These are phyloP conservation scores for Monilinia aucupariae DNA, from an alignment of 2,329 filamentous ascomycete genomes.

Conservation along the genomic window DNA sequence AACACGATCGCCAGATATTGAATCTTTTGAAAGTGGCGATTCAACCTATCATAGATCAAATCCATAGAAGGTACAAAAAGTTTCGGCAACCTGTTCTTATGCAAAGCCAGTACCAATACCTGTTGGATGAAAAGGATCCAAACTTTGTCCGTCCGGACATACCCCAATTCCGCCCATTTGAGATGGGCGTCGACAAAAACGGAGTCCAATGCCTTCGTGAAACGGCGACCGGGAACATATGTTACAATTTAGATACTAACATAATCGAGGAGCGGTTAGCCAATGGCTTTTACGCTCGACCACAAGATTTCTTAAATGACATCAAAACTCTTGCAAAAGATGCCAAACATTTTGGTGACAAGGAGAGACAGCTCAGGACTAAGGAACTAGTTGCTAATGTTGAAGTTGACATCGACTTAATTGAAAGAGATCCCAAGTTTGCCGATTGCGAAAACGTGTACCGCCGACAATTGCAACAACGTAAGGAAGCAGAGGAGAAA, in stretches of 20 bases:
- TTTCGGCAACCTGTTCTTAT: conserved; percentile 79
- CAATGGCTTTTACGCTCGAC: conserved; percentile 91
- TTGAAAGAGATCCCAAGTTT: conserved; percentile 62
- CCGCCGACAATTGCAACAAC: conserved; percentile 62
- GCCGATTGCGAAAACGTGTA: conserved; percentile 81
- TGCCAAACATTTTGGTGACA: conserved; percentile 74
- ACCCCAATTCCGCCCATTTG: conserved; percentile 64
- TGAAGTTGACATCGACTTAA: conserved; percentile 80
- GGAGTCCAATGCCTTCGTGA: conserved; percentile 73
- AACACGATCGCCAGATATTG: conserved; percentile 74
- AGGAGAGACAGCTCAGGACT: conserved; percentile 75
- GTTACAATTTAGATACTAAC: conserved; percentile 88
- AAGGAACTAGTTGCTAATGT: conserved; percentile 92
- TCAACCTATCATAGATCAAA: conserved; percentile 95
- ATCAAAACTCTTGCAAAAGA: conserved; percentile 82
- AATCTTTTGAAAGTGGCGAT: conserved; percentile 85
- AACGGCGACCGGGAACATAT: conserved; percentile 73
- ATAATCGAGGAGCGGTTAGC: conserved; percentile 95
- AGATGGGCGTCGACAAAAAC: conserved; percentile 72
- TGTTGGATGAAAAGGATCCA: conserved; percentile 79
- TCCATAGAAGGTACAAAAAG: conserved; percentile 82
- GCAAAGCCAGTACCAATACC: conserved; percentile 67
- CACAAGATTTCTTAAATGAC: conserved; percentile 83
- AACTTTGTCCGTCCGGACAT: conserved; percentile 53
- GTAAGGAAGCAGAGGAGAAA: conserved; percentile 54